A percentile compares a stretch with the other conserved stretches of the same genome.
Conservation (phyloP, 768 basidiomycete genomes). For the Lactarius pseudohatsudake region DNA sequence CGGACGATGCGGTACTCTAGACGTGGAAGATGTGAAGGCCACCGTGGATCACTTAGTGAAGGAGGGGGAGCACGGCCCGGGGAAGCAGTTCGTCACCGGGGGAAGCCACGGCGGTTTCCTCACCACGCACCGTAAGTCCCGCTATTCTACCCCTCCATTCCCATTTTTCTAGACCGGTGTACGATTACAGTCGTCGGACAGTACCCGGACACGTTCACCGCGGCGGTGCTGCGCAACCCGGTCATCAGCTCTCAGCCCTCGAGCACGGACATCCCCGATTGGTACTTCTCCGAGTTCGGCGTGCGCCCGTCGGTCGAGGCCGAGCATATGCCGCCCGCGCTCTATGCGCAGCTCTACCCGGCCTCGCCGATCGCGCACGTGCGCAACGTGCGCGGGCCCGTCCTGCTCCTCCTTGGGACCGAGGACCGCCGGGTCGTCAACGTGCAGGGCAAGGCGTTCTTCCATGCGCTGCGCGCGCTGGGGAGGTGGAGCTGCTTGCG, state of each 20-base stretch:
- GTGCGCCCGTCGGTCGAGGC: slow-evolving; percentile 16
- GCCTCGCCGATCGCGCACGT: slow-evolving; percentile 35
- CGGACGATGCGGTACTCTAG: slow-evolving; percentile 36
- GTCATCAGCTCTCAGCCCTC: slow-evolving; percentile 35
- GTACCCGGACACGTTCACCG: slow-evolving; percentile 36
- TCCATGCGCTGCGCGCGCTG: slow-evolving; percentile 34
- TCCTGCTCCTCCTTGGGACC: slow-evolving; percentile 36
- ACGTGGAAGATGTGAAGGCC: slow-evolving; percentile 36
- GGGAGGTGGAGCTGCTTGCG: slow-evolving; percentile 34
- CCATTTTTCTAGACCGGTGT: background rate
- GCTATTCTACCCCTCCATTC: no score
- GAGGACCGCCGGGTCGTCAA: slow-evolving; percentile 38
- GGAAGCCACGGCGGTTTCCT: slow-evolving; percentile 39
- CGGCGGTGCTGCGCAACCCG: slow-evolving; percentile 37
- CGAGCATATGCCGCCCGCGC: slow-evolving; percentile 25
- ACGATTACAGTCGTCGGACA: slow-evolving; percentile 32
- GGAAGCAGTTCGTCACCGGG: slow-evolving; percentile 34
- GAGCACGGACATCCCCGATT: slow-evolving; percentile 40
- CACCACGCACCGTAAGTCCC: slow-evolving; percentile 29
- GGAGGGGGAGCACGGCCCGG: slow-evolving; percentile 28
- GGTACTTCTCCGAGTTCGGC: slow-evolving; percentile 36
- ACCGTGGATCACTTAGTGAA: slow-evolving; percentile 33
- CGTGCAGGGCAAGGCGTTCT: slow-evolving; percentile 35
- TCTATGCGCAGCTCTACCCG: slow-evolving; percentile 29
- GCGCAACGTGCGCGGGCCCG: slow-evolving; percentile 33